Evolutionary conservation across 73 alveolate genomes (phyloP).

Genomic region (Paramecium octaurelia): DNA sequence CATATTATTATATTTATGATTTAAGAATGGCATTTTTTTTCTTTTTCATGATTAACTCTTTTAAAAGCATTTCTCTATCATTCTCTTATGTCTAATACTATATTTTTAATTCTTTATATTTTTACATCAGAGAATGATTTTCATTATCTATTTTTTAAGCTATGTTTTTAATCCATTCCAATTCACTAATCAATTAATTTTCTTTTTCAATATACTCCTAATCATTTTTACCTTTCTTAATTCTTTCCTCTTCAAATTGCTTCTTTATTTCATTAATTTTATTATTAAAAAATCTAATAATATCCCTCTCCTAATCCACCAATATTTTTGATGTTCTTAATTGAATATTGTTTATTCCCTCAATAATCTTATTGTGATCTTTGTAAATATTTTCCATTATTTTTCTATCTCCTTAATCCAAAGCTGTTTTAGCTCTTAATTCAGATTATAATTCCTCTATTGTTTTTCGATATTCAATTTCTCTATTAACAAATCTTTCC

Average conservation of each 20-base stretch:
- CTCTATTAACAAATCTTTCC: constrained; percentile 81
- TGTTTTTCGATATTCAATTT: constrained; percentile 80
- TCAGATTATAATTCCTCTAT: constrained; percentile 71
- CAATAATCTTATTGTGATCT: constrained; percentile 54
- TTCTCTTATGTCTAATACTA: constrained; percentile 59
- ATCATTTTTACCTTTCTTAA: constrained; percentile 61
- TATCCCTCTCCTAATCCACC: constrained; percentile 59
- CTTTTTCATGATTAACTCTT: constrained; percentile 57
- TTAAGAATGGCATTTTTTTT: constrained; percentile 59
- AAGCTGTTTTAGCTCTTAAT: constrained; percentile 56
- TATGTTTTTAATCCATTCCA: constrained; percentile 61
- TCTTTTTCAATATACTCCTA: constrained; percentile 61
- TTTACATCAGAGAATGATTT: constrained; percentile 53
- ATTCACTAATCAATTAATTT: constrained; percentile 43
- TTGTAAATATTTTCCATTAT: constrained; percentile 46
- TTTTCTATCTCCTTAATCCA: constrained; percentile 54
- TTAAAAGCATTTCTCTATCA: constrained; percentile 59
- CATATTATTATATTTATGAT: constrained; percentile 46
- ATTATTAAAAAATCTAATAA: constrained; percentile 58
- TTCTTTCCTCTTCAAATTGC: constrained; percentile 61
- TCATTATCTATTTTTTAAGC: constrained; percentile 63
- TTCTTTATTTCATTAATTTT: constrained; percentile 62
- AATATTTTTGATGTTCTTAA: constrained; percentile 58
- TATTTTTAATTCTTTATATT: constrained; percentile 48
- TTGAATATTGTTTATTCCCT: constrained; percentile 40